Evolutionary conservation across 148 eudicot genomes (phyloP), one percentile per base, ranked within the genome.

Genomic region (Drosera capensis): DNA sequence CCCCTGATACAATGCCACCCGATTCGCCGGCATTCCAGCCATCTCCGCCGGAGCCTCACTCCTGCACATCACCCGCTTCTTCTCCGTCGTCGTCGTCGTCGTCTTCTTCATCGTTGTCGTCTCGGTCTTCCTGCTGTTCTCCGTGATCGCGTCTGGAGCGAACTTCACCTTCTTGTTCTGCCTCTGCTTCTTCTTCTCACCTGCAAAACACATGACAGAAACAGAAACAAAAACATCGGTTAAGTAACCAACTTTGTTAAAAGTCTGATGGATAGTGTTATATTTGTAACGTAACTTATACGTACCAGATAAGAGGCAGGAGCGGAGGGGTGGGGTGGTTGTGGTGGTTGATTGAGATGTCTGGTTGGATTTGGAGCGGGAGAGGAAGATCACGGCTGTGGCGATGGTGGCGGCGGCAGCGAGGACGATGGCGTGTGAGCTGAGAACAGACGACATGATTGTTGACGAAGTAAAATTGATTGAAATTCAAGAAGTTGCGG

Each of bases 391-490:
- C 2, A 71, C 56, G 19, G 92, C 65, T 50, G 85, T 77, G 0
- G 85, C 77, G 38, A 78, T 70, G 8, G 81, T 77, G 79, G 78
- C 71, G 40, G 85, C 81, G 0, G 92, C 74, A 8, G 76, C 74
- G 6, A 81, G 34, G 25, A 74, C 66, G 31, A 74, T 53, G 40
- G 65, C 68, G 24, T 69, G 73, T 5, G 92, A 71, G 48, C 40
- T 63, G 47, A 71, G 21, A 43, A 66, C 66, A 19, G 63, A 48
- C 46, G 69, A 35, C 75, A 78, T 75, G 1, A n/a, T n/a, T n/a
- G n/a, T n/a, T n/a, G n/a, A n/a, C n/a, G n/a, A n/a, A n/a, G n/a
- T n/a, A n/a, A n/a, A n/a, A n/a, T n/a, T n/a, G n/a, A n/a, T n/a
- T n/a, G n/a, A n/a, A n/a, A n/a, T n/a, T n/a, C n/a, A n/a, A n/a